Base-by-base conservation (phyloP, 495 filamentous ascomycete genomes). In the Hypoxylon subgilvum region DNA sequence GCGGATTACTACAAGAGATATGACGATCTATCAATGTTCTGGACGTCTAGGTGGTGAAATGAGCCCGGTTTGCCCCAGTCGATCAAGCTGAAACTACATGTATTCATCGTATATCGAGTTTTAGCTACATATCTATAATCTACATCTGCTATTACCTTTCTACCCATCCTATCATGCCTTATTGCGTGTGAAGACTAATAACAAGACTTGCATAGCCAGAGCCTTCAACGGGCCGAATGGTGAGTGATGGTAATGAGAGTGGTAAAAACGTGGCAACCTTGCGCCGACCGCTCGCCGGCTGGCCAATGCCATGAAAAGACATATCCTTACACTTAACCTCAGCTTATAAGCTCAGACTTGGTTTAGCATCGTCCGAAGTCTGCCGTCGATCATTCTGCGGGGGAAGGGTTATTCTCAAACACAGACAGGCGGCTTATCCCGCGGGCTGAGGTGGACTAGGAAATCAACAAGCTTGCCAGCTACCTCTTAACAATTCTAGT, bases 181-280 rank as follows among this genome's bases (percentile, higher is more conserved):
- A 30, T 31, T 42, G 44, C 44, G 61, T 51, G 61, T 54, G 54
- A 55, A 39, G 14, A 42, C 16, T 62, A 52, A 52, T 56, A 41
- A 28, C 38, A 50, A 12, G 38, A 34, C 53, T 45, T 57, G 60
- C 60, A 63, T 63, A 43, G 58, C 21, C 32, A 58, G 4, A 58
- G 45, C 43, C 42, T 31, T 19, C 53, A 64, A 57, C 66, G 66
- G 66, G 50, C 66, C 66, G 66, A 68, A 68, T 68, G 57, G 50
- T 59, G 52, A 66, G 58, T 54, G 50, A 56, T 47, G 40, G 50
- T 57, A 45, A 12, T 59, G 46, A 50, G 41, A 36, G 45, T 45
- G 48, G 51, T 58, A 39, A 68, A 62, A 61, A 68, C 51, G 59
- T 53, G 52, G 59, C 52, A 61, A 45, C 56, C 68, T 52, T 64